Base-by-base conservation (phyloP, 169 alveolate species). In the Plasmodium sp. region DNA sequence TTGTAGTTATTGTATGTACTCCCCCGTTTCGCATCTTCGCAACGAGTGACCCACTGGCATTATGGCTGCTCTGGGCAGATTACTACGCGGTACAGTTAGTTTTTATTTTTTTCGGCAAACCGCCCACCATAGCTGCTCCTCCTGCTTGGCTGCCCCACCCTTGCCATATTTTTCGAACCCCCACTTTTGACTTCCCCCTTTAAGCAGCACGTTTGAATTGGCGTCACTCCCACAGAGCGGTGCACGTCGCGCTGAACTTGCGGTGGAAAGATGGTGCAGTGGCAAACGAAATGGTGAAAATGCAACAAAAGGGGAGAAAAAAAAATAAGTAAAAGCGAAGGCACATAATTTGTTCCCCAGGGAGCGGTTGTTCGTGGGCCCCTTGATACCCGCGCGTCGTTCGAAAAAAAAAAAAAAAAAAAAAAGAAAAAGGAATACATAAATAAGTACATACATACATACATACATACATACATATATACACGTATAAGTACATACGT, bases 401-500 rank as follows among this genome's bases (percentile, higher is more conserved):
- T 67, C 39, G 33, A 27, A 31, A 67, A 67, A 67, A 67, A 67
- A 3, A 67, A 67, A 18, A 62, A 62, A 62, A 62, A 62, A 62
- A 12, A 62, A 62, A 62, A 1, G 22, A 3, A 41, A 4, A n/a
- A n/a, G n/a, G 5, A 33, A 83, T 58, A 58, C 77, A 54, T 54
- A 33, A n/a, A 58, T 58, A 82, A 48, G 22, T 14, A 45, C 31
- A 83, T 31, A 83, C 12, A 83, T n/a, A n/a, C n/a, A n/a, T n/a
- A n/a, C n/a, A 83, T 58, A 58, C 75, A 54, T 31, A 83, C 12
- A 58, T 58, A 82, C 18, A 48, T 14, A 45, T 16, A 83, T 31
- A 83, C 12, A 83, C 91, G 10, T 67, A 39, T 14, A 71, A 67
- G 74, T 81, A 80, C 67, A n/a, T 80, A 18, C 33, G 56, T 75